These are phyloP conservation scores for Fusarium sambucinum DNA, from an alignment of 2,329 filamentous ascomycete species.

Conservation along the genomic window DNA sequence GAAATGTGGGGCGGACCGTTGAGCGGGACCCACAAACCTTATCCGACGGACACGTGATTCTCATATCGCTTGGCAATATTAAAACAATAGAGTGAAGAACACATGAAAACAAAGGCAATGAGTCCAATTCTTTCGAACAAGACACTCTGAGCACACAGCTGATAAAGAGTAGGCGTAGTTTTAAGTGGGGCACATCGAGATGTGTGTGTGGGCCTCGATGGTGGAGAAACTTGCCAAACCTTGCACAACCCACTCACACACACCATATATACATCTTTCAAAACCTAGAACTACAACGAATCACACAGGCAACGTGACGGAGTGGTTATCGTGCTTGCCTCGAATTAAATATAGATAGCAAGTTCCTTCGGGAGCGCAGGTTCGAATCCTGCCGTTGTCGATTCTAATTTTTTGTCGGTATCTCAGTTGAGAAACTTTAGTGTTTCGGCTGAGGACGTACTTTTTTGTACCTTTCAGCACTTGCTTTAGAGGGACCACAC, in stretches of 20 bases:
- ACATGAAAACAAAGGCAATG: not conserved
- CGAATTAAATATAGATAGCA: not conserved
- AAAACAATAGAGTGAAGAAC: not conserved
- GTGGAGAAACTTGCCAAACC: not conserved
- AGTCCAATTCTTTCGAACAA: not conserved
- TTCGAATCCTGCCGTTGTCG: constrained; percentile 41
- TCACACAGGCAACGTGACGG: not conserved
- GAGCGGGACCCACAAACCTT: not conserved
- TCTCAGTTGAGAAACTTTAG: not conserved
- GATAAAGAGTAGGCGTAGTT: not conserved
- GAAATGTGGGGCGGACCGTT: not conserved
- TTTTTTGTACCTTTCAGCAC: not conserved
- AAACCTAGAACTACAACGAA: not conserved
- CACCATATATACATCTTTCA: not conserved
- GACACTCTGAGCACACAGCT: not conserved
- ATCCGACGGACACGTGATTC: not conserved
- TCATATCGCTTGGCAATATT: not conserved
- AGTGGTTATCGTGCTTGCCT: not conserved
- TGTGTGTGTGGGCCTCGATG: not conserved
- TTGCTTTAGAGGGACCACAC: rapidly evolving
- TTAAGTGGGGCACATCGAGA: not conserved
- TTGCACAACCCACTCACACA: not conserved
- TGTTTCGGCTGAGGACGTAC: not conserved
- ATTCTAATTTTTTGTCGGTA: not conserved
- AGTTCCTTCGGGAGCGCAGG: constrained; percentile 37